Evolutionary conservation across 148 eudicot species (phyloP).

Genomic region (Chenopodium quinoa): DNA sequence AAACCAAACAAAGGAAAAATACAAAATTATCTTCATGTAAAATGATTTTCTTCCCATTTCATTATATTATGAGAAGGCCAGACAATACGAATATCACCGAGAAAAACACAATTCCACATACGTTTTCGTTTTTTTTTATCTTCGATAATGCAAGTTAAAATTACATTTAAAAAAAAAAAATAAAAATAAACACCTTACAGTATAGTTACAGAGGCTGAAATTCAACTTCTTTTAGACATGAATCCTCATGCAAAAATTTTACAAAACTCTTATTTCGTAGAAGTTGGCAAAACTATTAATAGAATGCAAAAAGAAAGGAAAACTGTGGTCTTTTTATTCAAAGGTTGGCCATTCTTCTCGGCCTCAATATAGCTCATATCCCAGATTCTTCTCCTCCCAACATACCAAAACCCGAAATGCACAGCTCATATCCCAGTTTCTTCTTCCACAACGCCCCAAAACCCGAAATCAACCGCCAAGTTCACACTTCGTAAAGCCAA

Average conservation of each 20-base stretch:
- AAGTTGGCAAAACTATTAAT: constrained; percentile 20
- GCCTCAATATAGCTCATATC: constrained; percentile 23
- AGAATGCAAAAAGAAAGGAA: constrained; percentile 16
- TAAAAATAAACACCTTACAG: no score
- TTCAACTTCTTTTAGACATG: background rate
- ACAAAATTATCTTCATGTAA: no score
- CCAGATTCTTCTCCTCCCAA: background rate
- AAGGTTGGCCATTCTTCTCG: constrained; percentile 29
- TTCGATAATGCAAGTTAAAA: no score
- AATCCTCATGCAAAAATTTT: background rate
- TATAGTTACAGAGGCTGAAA: no score
- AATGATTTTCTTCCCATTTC: no score
- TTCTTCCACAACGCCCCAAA: background rate
- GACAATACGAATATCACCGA: no score
- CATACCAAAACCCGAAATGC: constrained; percentile 14
- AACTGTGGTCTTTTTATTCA: constrained; percentile 3
- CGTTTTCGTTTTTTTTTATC: no score
- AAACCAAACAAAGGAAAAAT: no score
- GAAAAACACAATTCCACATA: no score
- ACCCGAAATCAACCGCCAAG: constrained; percentile 15
- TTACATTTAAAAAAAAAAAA: no score
- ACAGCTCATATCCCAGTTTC: constrained; percentile 23
- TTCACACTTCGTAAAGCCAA: constrained; percentile 26
- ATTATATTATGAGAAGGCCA: no score
- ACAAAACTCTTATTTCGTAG: background rate